These are phyloP conservation scores for Hypocreales sp. DNA, from an alignment of 2,329 filamentous ascomycete genomes.

Conservation along the genomic window DNA sequence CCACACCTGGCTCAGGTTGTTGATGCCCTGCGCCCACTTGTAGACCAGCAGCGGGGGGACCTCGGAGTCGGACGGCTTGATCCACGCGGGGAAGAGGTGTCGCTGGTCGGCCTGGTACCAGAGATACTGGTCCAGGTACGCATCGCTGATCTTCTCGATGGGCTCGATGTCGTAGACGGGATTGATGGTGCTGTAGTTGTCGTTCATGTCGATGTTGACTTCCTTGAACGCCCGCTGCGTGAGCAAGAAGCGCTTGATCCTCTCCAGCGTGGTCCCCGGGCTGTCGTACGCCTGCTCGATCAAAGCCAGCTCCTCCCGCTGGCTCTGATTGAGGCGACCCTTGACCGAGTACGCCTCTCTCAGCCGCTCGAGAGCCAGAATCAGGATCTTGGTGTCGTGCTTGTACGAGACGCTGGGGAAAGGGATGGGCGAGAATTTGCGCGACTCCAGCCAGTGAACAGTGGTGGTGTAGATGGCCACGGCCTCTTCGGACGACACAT, in stretches of 20 bases:
- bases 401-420: slow-evolving; percentile 99
- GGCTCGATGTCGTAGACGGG: slow-evolving; percentile 98
- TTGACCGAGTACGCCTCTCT: slow-evolving; percentile 97
- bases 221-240: slow-evolving; percentile 98
- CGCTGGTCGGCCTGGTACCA: slow-evolving; percentile 99
- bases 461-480: slow-evolving; percentile 98
- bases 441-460: slow-evolving; percentile 95
- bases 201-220: slow-evolving; percentile 99
- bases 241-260: slow-evolving; percentile 93
- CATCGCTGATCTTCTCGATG: slow-evolving; percentile 98
- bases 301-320: slow-evolving; percentile 87
- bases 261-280: slow-evolving; percentile 83
- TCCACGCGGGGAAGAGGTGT: slow-evolving; percentile 95
- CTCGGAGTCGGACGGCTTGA: slow-evolving; percentile 96
- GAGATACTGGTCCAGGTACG: slow-evolving; percentile 93
- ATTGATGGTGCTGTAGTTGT: slow-evolving; percentile 98
- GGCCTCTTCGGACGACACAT: slow-evolving; percentile 94
- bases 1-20: slow-evolving; percentile 94
- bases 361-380: slow-evolving; percentile 81
- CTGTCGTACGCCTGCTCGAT: slow-evolving; percentile 99
- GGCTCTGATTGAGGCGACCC: slow-evolving; percentile 88
- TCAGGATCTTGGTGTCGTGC: slow-evolving; percentile 97
- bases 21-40: slow-evolving; percentile 99
- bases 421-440: slow-evolving; percentile 96
- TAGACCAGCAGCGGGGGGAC: slow-evolving; percentile 88